Evolutionary conservation across 192 early-diverging fungal genomes (phyloP).

Genomic region (Backusella westeae): DNA sequence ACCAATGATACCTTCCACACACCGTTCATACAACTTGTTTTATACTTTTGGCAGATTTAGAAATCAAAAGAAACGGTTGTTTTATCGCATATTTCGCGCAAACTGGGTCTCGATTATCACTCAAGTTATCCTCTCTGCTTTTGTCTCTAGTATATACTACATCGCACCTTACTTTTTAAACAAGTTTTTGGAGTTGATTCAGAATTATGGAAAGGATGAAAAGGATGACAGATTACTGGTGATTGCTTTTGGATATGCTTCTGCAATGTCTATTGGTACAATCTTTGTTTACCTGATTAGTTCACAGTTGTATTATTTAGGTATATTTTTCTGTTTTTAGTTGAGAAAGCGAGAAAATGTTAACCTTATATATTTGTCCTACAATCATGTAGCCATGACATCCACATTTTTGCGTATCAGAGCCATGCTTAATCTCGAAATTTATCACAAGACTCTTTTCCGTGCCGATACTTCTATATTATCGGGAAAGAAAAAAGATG

Average conservation of each 20-base stretch:
- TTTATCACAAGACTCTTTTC: constrained; percentile 59
- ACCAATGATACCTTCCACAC: constrained; percentile 26
- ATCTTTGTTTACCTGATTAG: not conserved
- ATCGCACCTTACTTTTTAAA: constrained; percentile 32
- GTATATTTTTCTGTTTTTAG: constrained; percentile 5
- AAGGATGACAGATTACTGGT: constrained; percentile 43
- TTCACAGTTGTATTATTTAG: constrained; percentile 7
- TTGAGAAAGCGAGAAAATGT: constrained; percentile 43
- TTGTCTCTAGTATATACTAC: not conserved
- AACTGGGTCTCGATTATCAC: not conserved
- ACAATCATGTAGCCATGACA: not conserved
- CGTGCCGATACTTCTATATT: constrained; percentile 45
- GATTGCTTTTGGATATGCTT: constrained; percentile 50
- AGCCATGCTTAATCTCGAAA: constrained; percentile 43
- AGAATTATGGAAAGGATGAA: not conserved
- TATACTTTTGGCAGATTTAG: constrained; percentile 20
- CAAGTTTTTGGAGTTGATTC: constrained; percentile 19
- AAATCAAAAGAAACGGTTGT: constrained; percentile 17
- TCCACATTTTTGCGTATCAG: constrained; percentile 27
- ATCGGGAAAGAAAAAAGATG: constrained; percentile 6
- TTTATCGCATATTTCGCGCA: not conserved
- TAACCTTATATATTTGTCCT: constrained; percentile 21
- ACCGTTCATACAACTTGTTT: constrained; percentile 31
- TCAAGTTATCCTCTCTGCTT: not conserved
- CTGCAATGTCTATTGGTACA: constrained; percentile 38